Evolutionary conservation across 495 filamentous ascomycete genomes (phyloP).

Genomic region (Daldinia loculata): DNA sequence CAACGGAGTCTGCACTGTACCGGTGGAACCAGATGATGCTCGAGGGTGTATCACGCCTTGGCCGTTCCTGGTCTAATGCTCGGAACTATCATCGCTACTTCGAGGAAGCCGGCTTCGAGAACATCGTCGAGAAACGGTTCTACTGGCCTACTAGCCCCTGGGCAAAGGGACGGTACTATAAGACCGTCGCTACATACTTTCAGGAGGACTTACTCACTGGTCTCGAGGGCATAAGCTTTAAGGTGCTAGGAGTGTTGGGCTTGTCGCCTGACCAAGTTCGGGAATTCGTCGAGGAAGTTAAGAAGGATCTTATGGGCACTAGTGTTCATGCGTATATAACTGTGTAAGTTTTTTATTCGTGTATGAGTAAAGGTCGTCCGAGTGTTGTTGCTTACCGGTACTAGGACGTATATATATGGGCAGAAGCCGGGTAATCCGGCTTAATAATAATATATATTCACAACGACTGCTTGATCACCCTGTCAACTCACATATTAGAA

Average conservation of each 20-base stretch:
- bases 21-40: slow-evolving; percentile 49
- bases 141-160: slow-evolving; percentile 49
- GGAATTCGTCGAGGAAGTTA: slow-evolving; percentile 43
- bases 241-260: slow-evolving; percentile 40
- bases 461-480: too few relatives aligned
- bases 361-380: not conserved
- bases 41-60: slow-evolving; percentile 46
- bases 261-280: slow-evolving; percentile 39
- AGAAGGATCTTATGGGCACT: slow-evolving; percentile 39
- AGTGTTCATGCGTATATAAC: slow-evolving; percentile 44
- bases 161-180: slow-evolving; percentile 46
- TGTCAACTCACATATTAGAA: too few relatives aligned
- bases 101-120: slow-evolving; percentile 43
- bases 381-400: not conserved
- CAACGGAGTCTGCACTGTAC: slow-evolving; percentile 42
- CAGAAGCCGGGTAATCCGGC: slow-evolving; percentile 3
- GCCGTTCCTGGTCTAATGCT: slow-evolving; percentile 44
- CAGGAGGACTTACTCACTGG: slow-evolving; percentile 42
- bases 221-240: slow-evolving; percentile 44
- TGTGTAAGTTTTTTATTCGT: slow-evolving; percentile 37
- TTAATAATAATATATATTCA: not conserved
- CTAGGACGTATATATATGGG: slow-evolving; percentile 40
- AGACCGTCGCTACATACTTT: slow-evolving; percentile 44
- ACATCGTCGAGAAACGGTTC: slow-evolving; percentile 42
- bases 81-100: slow-evolving; percentile 41